Evolutionary conservation across 2,329 filamentous ascomycete species (phyloP).

Genomic region (Talaromyces marneffei): DNA sequence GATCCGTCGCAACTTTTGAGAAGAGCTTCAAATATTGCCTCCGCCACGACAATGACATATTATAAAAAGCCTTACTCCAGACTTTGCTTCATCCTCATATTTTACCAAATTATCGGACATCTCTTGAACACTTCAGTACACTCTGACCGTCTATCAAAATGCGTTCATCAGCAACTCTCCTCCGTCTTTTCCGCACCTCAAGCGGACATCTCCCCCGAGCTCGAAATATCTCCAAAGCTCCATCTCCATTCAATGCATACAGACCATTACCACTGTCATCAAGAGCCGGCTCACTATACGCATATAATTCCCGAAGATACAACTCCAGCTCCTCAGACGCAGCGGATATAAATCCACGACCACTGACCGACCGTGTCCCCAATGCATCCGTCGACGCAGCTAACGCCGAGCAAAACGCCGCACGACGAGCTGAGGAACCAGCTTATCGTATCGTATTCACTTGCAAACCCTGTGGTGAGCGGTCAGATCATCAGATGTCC

Average conservation of each 20-base stretch:
- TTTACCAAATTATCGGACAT: background rate
- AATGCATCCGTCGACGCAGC: slow-evolving; percentile 26
- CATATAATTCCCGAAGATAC: slow-evolving; percentile 19
- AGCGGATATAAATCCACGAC: slow-evolving; percentile 20
- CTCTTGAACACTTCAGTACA: background rate
- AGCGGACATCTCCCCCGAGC: slow-evolving; percentile 16
- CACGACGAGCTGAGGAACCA: slow-evolving; percentile 47
- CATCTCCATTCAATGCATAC: background rate
- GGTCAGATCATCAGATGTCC: slow-evolving; percentile 78
- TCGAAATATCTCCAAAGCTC: slow-evolving; percentile 14
- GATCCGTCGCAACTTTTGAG: slow-evolving; percentile 19
- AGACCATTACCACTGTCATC: background rate
- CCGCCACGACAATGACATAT: slow-evolving; percentile 3
- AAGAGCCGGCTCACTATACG: background rate
- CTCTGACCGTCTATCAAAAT: slow-evolving; percentile 15
- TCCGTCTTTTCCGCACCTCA: slow-evolving; percentile 22
- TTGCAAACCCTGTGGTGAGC: slow-evolving; percentile 73
- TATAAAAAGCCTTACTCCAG: background rate
- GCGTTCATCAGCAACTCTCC: slow-evolving; percentile 18
- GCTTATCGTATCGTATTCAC: slow-evolving; percentile 89
- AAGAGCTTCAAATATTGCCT: background rate
- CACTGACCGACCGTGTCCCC: slow-evolving; percentile 30
- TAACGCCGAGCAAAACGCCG: slow-evolving; percentile 31
- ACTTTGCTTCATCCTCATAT: background rate
- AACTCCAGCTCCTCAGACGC: slow-evolving; percentile 28